Base-by-base conservation (phyloP, 1,284 basidiomycete genomes). In the Schizophyllum commune region DNA sequence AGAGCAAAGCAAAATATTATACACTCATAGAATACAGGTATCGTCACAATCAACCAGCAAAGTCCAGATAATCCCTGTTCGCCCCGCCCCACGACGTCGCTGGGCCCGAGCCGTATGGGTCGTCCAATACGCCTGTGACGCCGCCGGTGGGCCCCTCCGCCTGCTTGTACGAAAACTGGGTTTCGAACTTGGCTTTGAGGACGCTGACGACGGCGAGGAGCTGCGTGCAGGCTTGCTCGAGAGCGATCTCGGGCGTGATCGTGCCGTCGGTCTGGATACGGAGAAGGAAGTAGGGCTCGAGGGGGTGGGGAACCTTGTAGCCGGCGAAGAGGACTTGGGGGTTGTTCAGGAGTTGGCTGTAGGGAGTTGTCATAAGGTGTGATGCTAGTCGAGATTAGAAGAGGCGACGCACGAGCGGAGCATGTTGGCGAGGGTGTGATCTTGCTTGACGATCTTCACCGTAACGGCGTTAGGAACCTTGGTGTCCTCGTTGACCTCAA, bases 391-490 rank as follows among this genome's bases (percentile, higher is more conserved):
- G 56, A n/a, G 27, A 47, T 17, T 17, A 27, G 55, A 21, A 32
- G 54, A 32, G 52, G 54, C 17, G 59, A 86, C 92, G 72, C 72
- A 96, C 93, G 92, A 86, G 68, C 97, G 86, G 19, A 99, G 81
- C 91, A 99, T 93, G 76, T 97, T 97, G 5, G 89, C 96, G 8
- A 99, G 77, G 0, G 97, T 99, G 71, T 99, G 97, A 72, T 99
- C 97, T 73, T 98, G 95, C 78, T 98, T 98, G 66, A 94, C 84
- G 67, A 99, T 82, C 68, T 92, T 91, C 66, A 99, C 84, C 0
- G 95, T 97, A 15, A 95, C 95, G 0, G 96, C 95, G 70, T 98
- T 98, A 1, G 96, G 94, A 62, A 99, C 92, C 77, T 96, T 97
- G 56, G 94, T 96, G 75, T 99, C 96, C 75, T 98, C 96, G 11